Evolutionary conservation across 2,329 filamentous ascomycete species (phyloP).

Genomic region (Dactylonectria macrodidyma): DNA sequence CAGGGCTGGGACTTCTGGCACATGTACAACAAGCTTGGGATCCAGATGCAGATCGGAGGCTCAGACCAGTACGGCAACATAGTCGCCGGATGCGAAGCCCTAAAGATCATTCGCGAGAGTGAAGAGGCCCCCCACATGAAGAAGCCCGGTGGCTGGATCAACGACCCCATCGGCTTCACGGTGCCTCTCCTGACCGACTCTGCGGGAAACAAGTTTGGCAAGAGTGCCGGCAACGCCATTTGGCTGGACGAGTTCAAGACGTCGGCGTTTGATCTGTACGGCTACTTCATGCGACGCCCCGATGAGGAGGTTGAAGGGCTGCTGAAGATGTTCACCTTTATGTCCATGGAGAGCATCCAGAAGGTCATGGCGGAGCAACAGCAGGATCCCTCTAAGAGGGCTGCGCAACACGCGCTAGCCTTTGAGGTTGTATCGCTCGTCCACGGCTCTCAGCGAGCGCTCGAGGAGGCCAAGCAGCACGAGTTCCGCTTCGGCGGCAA

Average conservation of each 20-base stretch:
- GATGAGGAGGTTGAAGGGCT: slow-evolving; percentile 87
- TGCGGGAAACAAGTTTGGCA: slow-evolving; percentile 92
- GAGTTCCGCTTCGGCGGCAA: slow-evolving; percentile 61
- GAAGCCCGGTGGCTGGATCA: slow-evolving; percentile 59
- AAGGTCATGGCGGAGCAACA: slow-evolving; percentile 78
- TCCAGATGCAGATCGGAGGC: slow-evolving; percentile 92
- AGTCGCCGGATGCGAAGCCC: slow-evolving; percentile 86
- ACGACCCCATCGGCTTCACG: slow-evolving; percentile 86
- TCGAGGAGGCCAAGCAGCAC: slow-evolving; percentile 72
- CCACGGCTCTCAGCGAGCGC: slow-evolving; percentile 78
- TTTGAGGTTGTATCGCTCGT: slow-evolving; percentile 85
- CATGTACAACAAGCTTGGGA: slow-evolving; percentile 76
- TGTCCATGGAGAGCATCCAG: slow-evolving; percentile 79
- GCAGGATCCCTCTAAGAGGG: slow-evolving; percentile 77
- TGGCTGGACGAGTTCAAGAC: slow-evolving; percentile 92
- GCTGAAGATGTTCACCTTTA: slow-evolving; percentile 91
- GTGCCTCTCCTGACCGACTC: slow-evolving; percentile 90
- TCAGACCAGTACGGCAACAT: slow-evolving; percentile 99
- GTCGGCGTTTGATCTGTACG: slow-evolving; percentile 86
- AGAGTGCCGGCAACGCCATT: slow-evolving; percentile 92
- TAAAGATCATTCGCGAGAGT: slow-evolving; percentile 79
- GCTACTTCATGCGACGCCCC: slow-evolving; percentile 88
- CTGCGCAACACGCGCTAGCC: slow-evolving; percentile 88
- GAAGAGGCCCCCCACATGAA: slow-evolving; percentile 62
- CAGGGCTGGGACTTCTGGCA: slow-evolving; percentile 98